Conservation (phyloP, 2,329 filamentous ascomycete genomes). For the Aspergillus puulaauensis region DNA sequence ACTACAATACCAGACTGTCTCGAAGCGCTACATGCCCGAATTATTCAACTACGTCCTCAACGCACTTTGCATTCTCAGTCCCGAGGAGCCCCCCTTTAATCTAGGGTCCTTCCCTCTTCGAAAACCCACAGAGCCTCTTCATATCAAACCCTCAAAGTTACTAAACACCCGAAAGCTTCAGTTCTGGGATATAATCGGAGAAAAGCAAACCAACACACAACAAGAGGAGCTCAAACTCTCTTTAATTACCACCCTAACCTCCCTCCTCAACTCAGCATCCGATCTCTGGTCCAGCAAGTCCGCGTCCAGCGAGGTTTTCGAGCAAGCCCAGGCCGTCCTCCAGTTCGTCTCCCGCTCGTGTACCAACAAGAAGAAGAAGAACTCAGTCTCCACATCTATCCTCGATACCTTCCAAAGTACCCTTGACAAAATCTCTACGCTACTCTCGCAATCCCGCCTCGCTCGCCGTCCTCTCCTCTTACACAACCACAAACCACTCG, state of each 20-base stretch:
- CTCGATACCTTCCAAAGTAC: constrained; percentile 30
- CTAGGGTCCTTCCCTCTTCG: constrained; percentile 63
- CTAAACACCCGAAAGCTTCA: constrained; percentile 52
- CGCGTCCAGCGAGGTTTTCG: constrained; percentile 77
- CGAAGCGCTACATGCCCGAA: constrained; percentile 88
- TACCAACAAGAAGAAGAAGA: constrained; percentile 17
- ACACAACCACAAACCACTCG: constrained; percentile 82
- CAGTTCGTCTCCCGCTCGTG: constrained; percentile 60
- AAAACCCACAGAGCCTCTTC: constrained; percentile 52
- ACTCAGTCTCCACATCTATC: constrained; percentile 45
- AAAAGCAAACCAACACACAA: constrained; percentile 7
- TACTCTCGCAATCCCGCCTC: constrained; percentile 60
- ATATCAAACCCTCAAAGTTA: constrained; percentile 44
- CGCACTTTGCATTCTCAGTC: constrained; percentile 67
- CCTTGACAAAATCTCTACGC: constrained; percentile 38
- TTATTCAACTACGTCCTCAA: constrained; percentile 78
- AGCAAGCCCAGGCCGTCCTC: constrained; percentile 60
- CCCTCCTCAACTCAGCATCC: constrained; percentile 66
- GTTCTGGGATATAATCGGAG: constrained; percentile 56
- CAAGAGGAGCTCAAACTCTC: constrained; percentile 55
- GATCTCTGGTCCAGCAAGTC: constrained; percentile 72
- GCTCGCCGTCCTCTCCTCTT: constrained; percentile 77
- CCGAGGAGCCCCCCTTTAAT: constrained; percentile 48
- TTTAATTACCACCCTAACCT: constrained; percentile 62
- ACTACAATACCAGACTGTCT: constrained; percentile 77